A percentile compares a stretch with the other conserved stretches of the same genome.
phyloP scores from a whole-genome alignment of 192 early-diverging fungal genomes.

The Coemansia sp. region DNA sequence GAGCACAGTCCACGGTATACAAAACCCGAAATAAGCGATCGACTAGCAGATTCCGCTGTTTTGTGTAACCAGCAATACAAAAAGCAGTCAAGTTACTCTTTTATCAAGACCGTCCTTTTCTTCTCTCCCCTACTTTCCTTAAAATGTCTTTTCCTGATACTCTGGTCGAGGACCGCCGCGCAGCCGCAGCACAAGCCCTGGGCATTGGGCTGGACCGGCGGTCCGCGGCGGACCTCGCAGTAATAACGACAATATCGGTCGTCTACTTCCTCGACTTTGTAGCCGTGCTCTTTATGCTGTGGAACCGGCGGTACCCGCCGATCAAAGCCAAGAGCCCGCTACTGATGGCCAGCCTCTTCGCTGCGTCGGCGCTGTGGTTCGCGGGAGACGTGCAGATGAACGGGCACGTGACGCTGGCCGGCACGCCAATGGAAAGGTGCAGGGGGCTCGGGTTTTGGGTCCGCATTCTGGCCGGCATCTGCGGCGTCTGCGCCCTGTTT shows the following conservation, averaged over 20 bases:
- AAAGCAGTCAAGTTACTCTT: not conserved
- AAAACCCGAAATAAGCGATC: not conserved
- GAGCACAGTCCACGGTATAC: conserved; percentile 15
- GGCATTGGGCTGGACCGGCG: conserved; percentile 18
- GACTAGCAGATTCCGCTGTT: not conserved
- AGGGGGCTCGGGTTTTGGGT: conserved; percentile 46
- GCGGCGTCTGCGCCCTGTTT: conserved; percentile 28
- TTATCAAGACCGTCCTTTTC: not conserved
- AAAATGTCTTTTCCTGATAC: conserved; percentile 4
- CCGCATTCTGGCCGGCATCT: conserved; percentile 29
- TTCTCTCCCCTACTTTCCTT: not conserved
- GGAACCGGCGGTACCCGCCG: conserved; percentile 48
- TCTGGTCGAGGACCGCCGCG: conserved; percentile 19
- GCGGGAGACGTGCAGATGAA: conserved; percentile 51
- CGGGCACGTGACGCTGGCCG: conserved; percentile 32
- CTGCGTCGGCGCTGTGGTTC: conserved; percentile 41
- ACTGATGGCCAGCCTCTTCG: conserved; percentile 34
- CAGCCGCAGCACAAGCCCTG: not conserved
- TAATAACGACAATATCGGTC: conserved; percentile 8
- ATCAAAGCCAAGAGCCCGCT: conserved; percentile 51
- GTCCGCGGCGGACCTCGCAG: conserved; percentile 10
- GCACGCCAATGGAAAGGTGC: conserved; percentile 18
- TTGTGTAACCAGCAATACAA: no score
- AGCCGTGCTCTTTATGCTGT: conserved; percentile 26
- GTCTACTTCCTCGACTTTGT: conserved; percentile 29